Base-by-base conservation (phyloP, 768 basidiomycete species). In the Cyclocybe cylindracea region DNA sequence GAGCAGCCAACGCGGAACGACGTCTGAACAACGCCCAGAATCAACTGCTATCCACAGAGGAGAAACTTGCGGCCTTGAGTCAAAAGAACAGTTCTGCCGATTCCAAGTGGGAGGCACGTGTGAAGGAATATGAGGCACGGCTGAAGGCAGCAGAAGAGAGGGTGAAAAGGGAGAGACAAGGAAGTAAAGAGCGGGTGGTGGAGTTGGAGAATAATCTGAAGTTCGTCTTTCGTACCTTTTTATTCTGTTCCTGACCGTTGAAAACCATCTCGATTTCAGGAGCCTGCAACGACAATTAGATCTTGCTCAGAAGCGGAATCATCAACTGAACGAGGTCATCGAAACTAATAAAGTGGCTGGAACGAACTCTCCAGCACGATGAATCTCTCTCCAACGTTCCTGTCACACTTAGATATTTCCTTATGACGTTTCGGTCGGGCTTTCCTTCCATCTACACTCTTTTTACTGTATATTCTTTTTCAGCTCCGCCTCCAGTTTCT, bases 91-190 rank as follows among this genome's bases (percentile, higher is more conserved):
- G 77, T 0, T 75, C 73, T 0, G 88, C 90, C 0, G 94, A 97
- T 59, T 74, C 72, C 46, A 96, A 95, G 68, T 98, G 95, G 94
- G 94, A 95, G 62, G 91, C 88, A 0, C 78, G 95, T n/a, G 91
- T 98, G 40, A 88, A 86, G 68, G 95, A 98, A 69, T 94, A 95
- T 61, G 93, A 97, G 70, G 66, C 82, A 10, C 73, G 90, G 13
- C 64, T 94, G 55, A 86, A 85, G 66, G 84, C 85, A 0, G 91
- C 91, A 0, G 92, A 94, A 62, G 95, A 98, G 76, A 86, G 85
- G 65, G 85, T 93, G 57, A 98, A 98, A 78, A 78, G 92, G 48
- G 94, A 96, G 74, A 77, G 91, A 53, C 95, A 98, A 62, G 97
- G 96, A 3, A 83, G 87, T 39, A 99, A 98, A 71, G 96, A 98